Base-by-base conservation (phyloP, 225 moss, liverwort and hornwort species). In the Polytrichum commune region DNA sequence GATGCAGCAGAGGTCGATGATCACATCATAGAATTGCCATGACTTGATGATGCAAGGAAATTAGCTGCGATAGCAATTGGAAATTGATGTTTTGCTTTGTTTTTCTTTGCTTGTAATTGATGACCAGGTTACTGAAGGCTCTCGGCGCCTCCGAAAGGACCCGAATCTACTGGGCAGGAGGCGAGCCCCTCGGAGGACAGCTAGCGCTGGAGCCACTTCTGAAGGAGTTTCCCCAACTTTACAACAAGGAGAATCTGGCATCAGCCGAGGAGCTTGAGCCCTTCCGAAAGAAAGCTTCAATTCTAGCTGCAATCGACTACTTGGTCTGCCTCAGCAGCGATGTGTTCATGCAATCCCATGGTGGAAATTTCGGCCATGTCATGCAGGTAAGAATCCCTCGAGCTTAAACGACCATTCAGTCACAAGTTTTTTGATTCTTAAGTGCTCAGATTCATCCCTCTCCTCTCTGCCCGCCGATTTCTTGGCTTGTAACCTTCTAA, bases 341-440 rank as follows among this genome's bases (percentile, higher is more conserved):
- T 60, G 84, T 91, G 23, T 86, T 91, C 68, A 63, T 91, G 76
- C 91, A 86, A 8, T 91, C 91, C 24, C 89, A 91, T 62, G 91
- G 89, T 18, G 89, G 91, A 27, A 91, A 86, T 33, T 86, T 91
- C 60, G 89, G 91, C 7, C 89, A 82, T 61, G 80, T 74, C 18
- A 78, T 89, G 74, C 86, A 86, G 91, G 91, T 91, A 72, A 56
- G 10, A 8, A 0, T 46, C 46, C 46, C 3, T 13, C 46, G 13
- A 10, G 46, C 16, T 16, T 46, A 4, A 46, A 46, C 46, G 38
- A 46, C 16, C 46, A 46, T 4, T 46, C 46, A 46, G 46, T 46
- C 46, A 13, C 46, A 13, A 46, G 13, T 46, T 16, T 46, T 3
- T 46, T 46, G 46, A 46, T 16, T 46, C 46, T 10, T 1, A 46